Conservation (phyloP, 495 filamentous ascomycete genomes). For the Neurospora sp. region DNA sequence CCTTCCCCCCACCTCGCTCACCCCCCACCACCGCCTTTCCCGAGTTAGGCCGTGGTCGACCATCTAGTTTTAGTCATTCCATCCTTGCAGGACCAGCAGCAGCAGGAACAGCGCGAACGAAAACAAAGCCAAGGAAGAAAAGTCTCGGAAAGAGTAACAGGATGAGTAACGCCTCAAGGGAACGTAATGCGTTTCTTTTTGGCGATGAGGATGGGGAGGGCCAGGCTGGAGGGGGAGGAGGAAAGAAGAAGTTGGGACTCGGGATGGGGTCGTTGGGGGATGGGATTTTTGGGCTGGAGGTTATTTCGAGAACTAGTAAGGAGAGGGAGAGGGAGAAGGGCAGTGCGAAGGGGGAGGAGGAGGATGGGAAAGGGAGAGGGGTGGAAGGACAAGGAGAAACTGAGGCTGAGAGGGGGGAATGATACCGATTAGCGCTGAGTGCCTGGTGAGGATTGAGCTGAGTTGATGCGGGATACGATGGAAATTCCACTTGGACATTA, state of each 20-base stretch:
- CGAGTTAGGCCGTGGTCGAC: background rate
- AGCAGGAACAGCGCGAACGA: conserved; percentile 21
- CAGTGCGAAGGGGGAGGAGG: background rate
- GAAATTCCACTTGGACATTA: background rate
- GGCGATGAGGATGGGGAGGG: conserved; percentile 30
- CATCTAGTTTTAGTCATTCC: background rate
- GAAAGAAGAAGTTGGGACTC: conserved; percentile 9
- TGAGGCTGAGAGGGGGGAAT: too few species aligned
- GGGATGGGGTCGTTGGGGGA: conserved; percentile 15
- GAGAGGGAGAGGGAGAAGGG: background rate
- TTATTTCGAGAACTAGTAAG: conserved; percentile 21
- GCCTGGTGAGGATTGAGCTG: too few species aligned
- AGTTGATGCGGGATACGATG: background rate
- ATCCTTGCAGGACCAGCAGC: background rate
- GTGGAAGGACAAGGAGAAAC: background rate
- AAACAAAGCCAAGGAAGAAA: background rate
- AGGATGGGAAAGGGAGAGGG: background rate
- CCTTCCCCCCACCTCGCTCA: conserved; percentile 5
- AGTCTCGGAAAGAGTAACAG: background rate
- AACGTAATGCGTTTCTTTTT: conserved; percentile 47
- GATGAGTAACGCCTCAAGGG: conserved; percentile 29
- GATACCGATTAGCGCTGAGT: too few species aligned
- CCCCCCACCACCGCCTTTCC: conserved; percentile 8
- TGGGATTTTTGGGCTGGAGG: conserved; percentile 37
- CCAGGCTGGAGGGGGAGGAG: conserved; percentile 14